phyloP scores from a whole-genome alignment of 2,329 filamentous ascomycete species.

The Epichloe glyceriae region DNA sequence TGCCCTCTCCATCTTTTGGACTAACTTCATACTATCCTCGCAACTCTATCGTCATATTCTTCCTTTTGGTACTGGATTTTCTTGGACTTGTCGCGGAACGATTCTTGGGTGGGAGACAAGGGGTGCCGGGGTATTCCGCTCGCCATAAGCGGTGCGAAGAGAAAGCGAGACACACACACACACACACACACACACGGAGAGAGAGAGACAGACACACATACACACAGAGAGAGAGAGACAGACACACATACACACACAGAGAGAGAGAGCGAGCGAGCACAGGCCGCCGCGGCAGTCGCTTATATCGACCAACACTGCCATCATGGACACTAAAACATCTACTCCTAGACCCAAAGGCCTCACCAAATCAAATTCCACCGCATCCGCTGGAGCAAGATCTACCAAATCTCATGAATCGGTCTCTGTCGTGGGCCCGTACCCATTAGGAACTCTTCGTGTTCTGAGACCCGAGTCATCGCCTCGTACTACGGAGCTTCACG shows the following conservation, averaged over 20 bases:
- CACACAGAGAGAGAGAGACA: too few species aligned
- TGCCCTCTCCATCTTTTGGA: not conserved
- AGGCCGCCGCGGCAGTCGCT: not conserved
- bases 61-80: not conserved
- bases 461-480: slow-evolving; percentile 15
- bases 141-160: not conserved
- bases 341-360: slow-evolving; percentile 14
- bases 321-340: slow-evolving; percentile 14
- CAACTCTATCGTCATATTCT: not conserved
- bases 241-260: too few species aligned
- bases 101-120: not conserved
- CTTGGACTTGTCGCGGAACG: not conserved
- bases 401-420: slow-evolving; percentile 26
- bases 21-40: not conserved
- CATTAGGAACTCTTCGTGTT: slow-evolving; percentile 30
- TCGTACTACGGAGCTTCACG: not conserved
- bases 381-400: slow-evolving; percentile 14
- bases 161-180: not conserved
- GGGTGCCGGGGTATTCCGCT: not conserved
- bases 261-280: not conserved
- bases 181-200: too few species aligned
- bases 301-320: not conserved
- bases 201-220: too few species aligned
- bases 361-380: slow-evolving; percentile 23
- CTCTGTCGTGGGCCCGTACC: slow-evolving; percentile 25